Evolutionary conservation across 1,284 basidiomycete species (phyloP).

Genomic region (Ceratobasidium sp.): DNA sequence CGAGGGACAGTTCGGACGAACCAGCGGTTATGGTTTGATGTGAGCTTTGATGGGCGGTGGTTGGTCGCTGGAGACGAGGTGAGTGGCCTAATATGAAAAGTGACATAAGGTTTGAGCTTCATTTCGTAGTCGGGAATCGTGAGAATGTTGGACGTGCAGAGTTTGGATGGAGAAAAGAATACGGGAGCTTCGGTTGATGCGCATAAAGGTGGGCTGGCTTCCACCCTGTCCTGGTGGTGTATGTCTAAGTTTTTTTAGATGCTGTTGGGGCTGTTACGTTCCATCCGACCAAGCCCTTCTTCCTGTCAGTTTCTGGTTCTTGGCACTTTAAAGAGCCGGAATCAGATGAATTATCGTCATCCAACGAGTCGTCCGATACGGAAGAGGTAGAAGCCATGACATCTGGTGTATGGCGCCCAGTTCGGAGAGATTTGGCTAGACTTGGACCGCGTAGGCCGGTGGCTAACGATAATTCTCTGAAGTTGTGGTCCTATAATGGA

Average conservation of each 20-base stretch:
- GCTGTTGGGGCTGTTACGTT: conserved; percentile 70
- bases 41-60: conserved; percentile 77
- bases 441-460: neutral
- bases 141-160: conserved; percentile 47
- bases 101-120: neutral
- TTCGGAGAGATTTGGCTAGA: neutral
- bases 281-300: conserved; percentile 63
- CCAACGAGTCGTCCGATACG: neutral
- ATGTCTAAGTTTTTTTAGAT: conserved; percentile 54
- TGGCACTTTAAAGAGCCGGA: conserved; percentile 63
- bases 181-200: conserved; percentile 45
- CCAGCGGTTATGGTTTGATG: conserved; percentile 79
- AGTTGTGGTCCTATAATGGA: conserved; percentile 6
- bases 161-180: conserved; percentile 25
- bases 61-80: conserved; percentile 79
- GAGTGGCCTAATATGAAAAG: conserved; percentile 45
- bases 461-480: conserved; percentile 16
- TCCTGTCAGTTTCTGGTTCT: conserved; percentile 74
- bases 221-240: no score
- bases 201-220: conserved; percentile 45
- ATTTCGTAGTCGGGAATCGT: conserved; percentile 49
- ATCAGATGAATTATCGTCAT: conserved; percentile 32
- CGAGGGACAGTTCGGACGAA: conserved; percentile 64
- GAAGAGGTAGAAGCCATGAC: conserved; percentile 7
- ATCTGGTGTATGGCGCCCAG: neutral